Percentiles rank a stretch among this genome's conserved stretches.
Conservation (phyloP, 2,329 filamentous ascomycete species). For the Drechslerella dactyloides region DNA sequence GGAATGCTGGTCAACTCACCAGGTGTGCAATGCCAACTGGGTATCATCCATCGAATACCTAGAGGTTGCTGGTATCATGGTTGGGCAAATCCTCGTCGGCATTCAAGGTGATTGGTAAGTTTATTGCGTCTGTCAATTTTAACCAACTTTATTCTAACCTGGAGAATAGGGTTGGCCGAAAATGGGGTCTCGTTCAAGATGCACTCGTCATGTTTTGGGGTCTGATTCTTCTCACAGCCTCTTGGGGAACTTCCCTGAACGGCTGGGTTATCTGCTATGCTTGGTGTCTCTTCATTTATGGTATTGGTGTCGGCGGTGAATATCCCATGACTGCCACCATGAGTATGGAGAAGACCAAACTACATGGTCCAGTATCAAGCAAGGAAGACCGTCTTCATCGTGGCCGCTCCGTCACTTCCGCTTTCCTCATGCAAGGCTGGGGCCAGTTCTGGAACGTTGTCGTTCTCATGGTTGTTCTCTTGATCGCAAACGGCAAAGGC, state of each 20-base stretch:
- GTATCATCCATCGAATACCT: conserved; percentile 84
- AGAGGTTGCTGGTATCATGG: conserved; percentile 92
- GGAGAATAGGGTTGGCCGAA: conserved; percentile 77
- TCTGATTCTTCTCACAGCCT: conserved; percentile 86
- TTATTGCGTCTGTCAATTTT: not conserved
- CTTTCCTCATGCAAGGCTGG: conserved; percentile 98
- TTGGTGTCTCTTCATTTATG: conserved; percentile 92
- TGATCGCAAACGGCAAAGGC: conserved; percentile 79
- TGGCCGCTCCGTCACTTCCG: conserved; percentile 91
- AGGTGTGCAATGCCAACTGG: conserved; percentile 79
- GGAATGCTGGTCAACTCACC: conserved; percentile 73
- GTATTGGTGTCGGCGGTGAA: conserved; percentile 78
- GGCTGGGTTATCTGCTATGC: conserved; percentile 98
- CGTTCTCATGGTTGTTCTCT: conserved; percentile 80
- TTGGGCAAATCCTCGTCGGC: conserved; percentile 87
- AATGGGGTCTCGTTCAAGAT: conserved; percentile 95
- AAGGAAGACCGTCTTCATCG: conserved; percentile 92
- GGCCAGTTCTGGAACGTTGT: conserved; percentile 95
- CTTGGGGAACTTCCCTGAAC: conserved; percentile 84
- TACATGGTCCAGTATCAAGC: conserved; percentile 85
- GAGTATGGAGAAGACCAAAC: conserved; percentile 88
- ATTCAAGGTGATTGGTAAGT: conserved; percentile 71
- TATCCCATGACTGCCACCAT: conserved; percentile 97
- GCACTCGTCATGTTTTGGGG: conserved; percentile 92
- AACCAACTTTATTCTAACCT: conserved; percentile 61